These are phyloP conservation scores for Pestalotiopsis sp. DNA, from an alignment of 2,329 filamentous ascomycete genomes.

Conservation along the genomic window DNA sequence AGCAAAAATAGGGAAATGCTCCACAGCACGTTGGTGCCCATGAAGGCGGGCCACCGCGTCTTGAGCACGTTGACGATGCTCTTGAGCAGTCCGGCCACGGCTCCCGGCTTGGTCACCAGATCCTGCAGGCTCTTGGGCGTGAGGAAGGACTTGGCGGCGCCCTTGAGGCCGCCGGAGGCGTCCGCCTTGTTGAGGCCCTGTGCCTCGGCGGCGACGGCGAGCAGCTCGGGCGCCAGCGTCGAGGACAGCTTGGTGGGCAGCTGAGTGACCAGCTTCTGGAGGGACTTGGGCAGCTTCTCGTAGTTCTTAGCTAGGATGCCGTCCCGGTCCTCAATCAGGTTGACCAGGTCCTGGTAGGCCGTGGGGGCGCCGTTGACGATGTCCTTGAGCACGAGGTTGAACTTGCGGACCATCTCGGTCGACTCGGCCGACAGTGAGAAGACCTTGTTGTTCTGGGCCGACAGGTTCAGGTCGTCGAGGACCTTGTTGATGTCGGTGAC, in stretches of 20 bases:
- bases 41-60: slow-evolving; percentile 84
- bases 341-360: slow-evolving; percentile 83
- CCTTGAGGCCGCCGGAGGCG: slow-evolving; percentile 48
- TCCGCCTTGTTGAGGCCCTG: slow-evolving; percentile 64
- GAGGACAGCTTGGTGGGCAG: slow-evolving; percentile 81
- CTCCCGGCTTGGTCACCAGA: slow-evolving; percentile 83
- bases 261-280: slow-evolving; percentile 85
- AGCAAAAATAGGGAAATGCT: slow-evolving; percentile 86
- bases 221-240: slow-evolving; percentile 76
- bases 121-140: slow-evolving; percentile 75
- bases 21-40: slow-evolving; percentile 90
- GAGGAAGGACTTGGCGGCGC: slow-evolving; percentile 67
- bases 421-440: slow-evolving; percentile 86
- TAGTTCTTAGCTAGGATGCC: slow-evolving; percentile 61
- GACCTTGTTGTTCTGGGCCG: slow-evolving; percentile 81
- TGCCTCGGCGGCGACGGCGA: slow-evolving; percentile 78
- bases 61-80: slow-evolving; percentile 91
- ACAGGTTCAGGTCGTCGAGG: slow-evolving; percentile 81
- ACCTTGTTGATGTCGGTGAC: slow-evolving; percentile 75
- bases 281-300: slow-evolving; percentile 72
- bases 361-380: slow-evolving; percentile 91
- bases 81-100: slow-evolving; percentile 79
- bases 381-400: slow-evolving; percentile 90
- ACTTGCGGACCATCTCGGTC: slow-evolving; percentile 77
- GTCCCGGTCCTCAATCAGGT: slow-evolving; percentile 63